Evolutionary conservation across 2,329 filamentous ascomycete species (phyloP), one percentile per base, ranked within the genome.

Genomic region (Penicillium sp.): DNA sequence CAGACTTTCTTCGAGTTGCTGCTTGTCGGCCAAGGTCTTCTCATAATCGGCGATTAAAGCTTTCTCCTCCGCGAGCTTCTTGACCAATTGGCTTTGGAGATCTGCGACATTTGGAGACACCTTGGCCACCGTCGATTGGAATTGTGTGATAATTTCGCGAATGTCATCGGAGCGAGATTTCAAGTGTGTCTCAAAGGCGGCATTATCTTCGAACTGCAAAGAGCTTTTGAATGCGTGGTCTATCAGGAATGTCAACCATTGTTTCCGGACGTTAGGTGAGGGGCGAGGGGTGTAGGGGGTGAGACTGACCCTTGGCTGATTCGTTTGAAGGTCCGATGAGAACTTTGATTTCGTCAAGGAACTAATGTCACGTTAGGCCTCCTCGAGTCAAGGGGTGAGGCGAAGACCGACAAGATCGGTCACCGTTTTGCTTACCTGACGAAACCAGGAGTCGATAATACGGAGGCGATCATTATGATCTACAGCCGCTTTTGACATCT

Each of bases 381-480:
- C 10, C 14, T 8, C n/a, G 16, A 2, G 26, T 51, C 49, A 16
- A 51, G 33, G 19, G 10, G 19, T 42, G 39, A 4, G 19, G 3
- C 2, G 10, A 42, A 23, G 39, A 23, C 39, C 19, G 39, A 9
- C n/a, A 42, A 37, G 35, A 37, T 16, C 16, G 3, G 35, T 39
- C 35, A 19, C 10, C 9, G 21, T 8, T 29, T 3, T 21, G 78
- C 84, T 75, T 77, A 96, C 92, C 85, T 99, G 93, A 71, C 90
- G 86, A 79, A 95, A 96, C 95, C 95, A 99, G 61, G 87, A 85
- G 80, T 99, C 93, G 66, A 97, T 88, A 62, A 92, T 85, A 69
- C 93, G 88, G 51, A 99, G 80, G 74, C 98, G 95, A 67, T 98
- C 92, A 77, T 98, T 92, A 77, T 98, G 92, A 76, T 95, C 87